Base-by-base conservation (phyloP, 2,329 filamentous ascomycete genomes). In the Sarocladium brachiariae region DNA sequence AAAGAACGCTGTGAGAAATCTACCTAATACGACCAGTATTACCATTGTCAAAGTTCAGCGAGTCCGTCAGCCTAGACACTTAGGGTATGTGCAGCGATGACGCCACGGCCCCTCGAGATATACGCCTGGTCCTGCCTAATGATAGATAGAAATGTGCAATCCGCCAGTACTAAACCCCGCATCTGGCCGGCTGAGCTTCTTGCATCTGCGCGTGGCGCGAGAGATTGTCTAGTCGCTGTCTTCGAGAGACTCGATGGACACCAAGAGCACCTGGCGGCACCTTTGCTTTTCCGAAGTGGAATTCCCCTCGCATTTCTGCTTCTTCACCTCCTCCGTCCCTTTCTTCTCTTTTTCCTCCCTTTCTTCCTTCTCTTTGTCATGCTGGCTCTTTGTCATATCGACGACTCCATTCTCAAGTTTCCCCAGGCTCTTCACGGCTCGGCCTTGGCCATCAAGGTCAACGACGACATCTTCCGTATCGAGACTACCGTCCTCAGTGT, bases 401-500 rank as follows among this genome's bases (percentile, higher is more conserved):
- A 66, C 61, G n/a, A 70, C 60, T 3, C 67, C 65, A 5, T 71
- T 58, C 50, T 69, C 59, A 2, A 70, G 56, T 38, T 67, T 62
- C 16, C 67, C 65, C 21, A 71, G 55, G 52, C 65, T 63, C 57
- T 71, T 69, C 24, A 76, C 58, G 0, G 71, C 65, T 25, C 71
- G 72, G 0, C 77, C 76, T 5, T 77, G 55, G 0, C 62, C 68
- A 41, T 78, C 77, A 1, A 81, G 63, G 51, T 80, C 76, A 2
- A 81, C 77, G 1, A 82, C 68, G 1, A 78, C 71, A 43, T 82
- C 78, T 35, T 69, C 60, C 0, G 68, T 74, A 56, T 82, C 80
- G 2, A 82, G 63, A 51, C 69, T 77, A 3, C 77, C 78, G 55
- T 84, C 80, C 63, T 97, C 92, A 0, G 83, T 90, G 62, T 91